Evolutionary conservation across 2,329 filamentous ascomycete genomes (phyloP), one percentile per base, ranked within the genome.

Genomic region (Didymella lethalis): DNA sequence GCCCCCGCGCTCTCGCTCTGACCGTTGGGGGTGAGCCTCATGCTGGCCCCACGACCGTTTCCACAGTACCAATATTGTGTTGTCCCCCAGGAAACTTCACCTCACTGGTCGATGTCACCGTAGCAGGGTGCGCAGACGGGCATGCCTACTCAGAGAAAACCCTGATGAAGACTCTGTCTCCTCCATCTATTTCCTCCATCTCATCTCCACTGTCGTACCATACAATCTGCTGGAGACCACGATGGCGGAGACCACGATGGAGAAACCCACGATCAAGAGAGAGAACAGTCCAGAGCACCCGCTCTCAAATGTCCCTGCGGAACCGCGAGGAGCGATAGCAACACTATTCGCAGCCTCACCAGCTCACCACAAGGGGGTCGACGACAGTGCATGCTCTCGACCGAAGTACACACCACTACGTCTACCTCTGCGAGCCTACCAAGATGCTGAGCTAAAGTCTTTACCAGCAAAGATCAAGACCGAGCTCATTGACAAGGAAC

Each of bases 261-360:
- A 48, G 40, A 40, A 23, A 7, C 32, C 20, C 16, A 32, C 48
- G 23, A 62, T 65, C 49, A 63, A 65, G 20, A 53, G 18, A 28
- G 60, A 64, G 20, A 41, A 54, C 11, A 61, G 61, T 43, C 36
- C 46, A 6, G 61, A 62, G 48, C 29, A 28, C 18, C 40, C 46
- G 16, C 43, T 44, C 54, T n/a, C 28, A 40, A 23, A 43, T 23
- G 34, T 34, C 16, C 10, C 48, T 6, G 41, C 12, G 28, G 18
- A 23, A 20, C 8, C 16, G 3, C 26, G 18, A 14, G 43, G 44
- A 41, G 23, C 11, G 12, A 48, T 51, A 51, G 25, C 26, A 11
- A 41, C n/a, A 4, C 34, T 43, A 7, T 32, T 47, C 14, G 14
- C 40, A 5, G 3, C 12, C 12, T 3, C 26, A 16, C 12, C 41